Evolutionary conservation across 352 stramenopile genomes (phyloP).

Genomic region (Globisporangium splendens): DNA sequence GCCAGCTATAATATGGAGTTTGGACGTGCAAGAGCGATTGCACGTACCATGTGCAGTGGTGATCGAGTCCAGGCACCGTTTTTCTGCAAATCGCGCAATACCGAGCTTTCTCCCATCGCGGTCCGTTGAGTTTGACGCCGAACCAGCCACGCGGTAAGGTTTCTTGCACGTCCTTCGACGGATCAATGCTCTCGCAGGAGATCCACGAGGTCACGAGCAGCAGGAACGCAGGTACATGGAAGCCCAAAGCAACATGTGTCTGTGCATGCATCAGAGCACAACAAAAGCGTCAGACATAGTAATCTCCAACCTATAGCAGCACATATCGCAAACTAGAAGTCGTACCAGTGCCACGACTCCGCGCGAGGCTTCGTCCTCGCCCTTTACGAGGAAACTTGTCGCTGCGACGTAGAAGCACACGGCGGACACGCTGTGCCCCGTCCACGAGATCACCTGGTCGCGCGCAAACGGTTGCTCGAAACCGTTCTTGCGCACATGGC

Average conservation of each 20-base stretch:
- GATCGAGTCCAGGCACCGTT: constrained; percentile 70
- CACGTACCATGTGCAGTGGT: constrained; percentile 83
- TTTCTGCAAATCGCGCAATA: constrained; percentile 84
- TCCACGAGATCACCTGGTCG: constrained; percentile 76
- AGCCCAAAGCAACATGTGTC: constrained; percentile 43
- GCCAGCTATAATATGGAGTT: no score
- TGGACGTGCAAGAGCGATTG: background rate
- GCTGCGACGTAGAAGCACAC: constrained; percentile 56
- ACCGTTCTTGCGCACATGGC: constrained; percentile 57
- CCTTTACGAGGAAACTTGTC: constrained; percentile 17
- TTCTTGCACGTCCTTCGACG: constrained; percentile 34
- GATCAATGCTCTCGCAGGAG: constrained; percentile 73
- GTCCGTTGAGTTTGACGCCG: constrained; percentile 57
- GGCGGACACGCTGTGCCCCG: constrained; percentile 61
- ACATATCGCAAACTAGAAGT: no score
- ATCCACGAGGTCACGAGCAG: constrained; percentile 60
- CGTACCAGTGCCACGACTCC: constrained; percentile 16
- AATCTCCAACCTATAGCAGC: constrained; percentile 16
- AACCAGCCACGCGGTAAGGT: constrained; percentile 54
- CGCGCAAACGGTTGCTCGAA: constrained; percentile 67
- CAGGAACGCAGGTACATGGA: constrained; percentile 47
- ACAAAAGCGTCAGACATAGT: constrained; percentile 1
- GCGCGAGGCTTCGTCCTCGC: constrained; percentile 2
- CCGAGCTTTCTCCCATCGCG: constrained; percentile 75
- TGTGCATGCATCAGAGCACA: constrained; percentile 14